Conservation (phyloP, 1,139 yeast genomes). For the Yamadazyma jaroonii region DNA sequence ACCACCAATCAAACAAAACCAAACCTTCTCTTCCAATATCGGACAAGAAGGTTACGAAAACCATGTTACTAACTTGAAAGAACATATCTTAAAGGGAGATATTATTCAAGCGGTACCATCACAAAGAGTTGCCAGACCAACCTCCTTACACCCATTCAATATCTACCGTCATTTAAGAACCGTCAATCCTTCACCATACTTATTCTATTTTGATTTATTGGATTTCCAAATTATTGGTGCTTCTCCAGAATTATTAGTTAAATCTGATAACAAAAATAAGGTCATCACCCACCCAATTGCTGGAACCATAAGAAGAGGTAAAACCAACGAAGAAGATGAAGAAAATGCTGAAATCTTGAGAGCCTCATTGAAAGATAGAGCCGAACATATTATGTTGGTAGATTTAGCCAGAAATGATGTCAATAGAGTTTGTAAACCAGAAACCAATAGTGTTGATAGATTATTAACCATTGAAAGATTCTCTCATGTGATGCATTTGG, state of each 20-base stretch:
- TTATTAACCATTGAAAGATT: slow-evolving; percentile 87
- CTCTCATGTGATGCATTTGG: slow-evolving; percentile 96
- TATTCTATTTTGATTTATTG: slow-evolving; percentile 86
- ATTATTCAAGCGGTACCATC: slow-evolving; percentile 98
- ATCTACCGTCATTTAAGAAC: slow-evolving; percentile 91
- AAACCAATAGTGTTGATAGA: slow-evolving; percentile 80
- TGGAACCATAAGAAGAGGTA: slow-evolving; percentile 90
- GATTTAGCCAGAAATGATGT: slow-evolving; percentile 95
- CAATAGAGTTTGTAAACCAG: slow-evolving; percentile 90
- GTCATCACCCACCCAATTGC: slow-evolving; percentile 96
- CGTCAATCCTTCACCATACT: slow-evolving; percentile 95
- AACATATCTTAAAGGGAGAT: slow-evolving; percentile 86
- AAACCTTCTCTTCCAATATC: slow-evolving; percentile 77
- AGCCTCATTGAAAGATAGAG: slow-evolving; percentile 85
- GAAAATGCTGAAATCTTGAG: slow-evolving; percentile 70
- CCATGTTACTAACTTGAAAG: slow-evolving; percentile 71
- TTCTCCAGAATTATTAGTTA: slow-evolving; percentile 90
- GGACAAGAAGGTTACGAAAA: slow-evolving; percentile 90
- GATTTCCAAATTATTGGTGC: slow-evolving; percentile 97
- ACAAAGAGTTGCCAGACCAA: slow-evolving; percentile 92
- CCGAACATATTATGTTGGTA: slow-evolving; percentile 97
- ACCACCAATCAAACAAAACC: slow-evolving; percentile 62
- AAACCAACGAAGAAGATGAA: slow-evolving; percentile 89
- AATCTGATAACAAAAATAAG: slow-evolving; percentile 67
- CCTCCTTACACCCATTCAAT: slow-evolving; percentile 93